phyloP scores from a whole-genome alignment of 176 grass and related monocot species.

The Musa acuminata region DNA sequence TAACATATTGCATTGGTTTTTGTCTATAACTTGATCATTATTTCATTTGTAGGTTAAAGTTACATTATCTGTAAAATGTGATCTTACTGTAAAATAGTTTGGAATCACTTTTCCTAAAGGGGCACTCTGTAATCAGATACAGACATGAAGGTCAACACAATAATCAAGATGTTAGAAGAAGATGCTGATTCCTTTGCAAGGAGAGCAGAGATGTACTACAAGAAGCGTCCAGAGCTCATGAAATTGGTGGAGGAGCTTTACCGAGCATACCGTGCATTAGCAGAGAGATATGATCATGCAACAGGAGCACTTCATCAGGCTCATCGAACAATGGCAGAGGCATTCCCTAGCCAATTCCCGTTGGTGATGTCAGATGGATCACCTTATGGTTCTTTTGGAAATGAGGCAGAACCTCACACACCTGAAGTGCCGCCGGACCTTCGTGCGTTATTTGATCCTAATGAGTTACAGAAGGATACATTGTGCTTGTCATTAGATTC shows the following conservation, averaged over 20 bases:
- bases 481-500: constrained; percentile 23
- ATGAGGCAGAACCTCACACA: constrained; percentile 37
- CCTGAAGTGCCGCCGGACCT: constrained; percentile 33
- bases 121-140: constrained; percentile 38
- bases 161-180: constrained; percentile 95
- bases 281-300: constrained; percentile 73
- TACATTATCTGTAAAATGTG: neutral
- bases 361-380: constrained; percentile 45
- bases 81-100: neutral
- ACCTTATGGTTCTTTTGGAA: constrained; percentile 29
- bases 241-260: constrained; percentile 92
- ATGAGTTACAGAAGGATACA: constrained; percentile 49
- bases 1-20: neutral
- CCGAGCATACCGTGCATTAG: constrained; percentile 72
- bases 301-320: constrained; percentile 64
- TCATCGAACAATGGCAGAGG: constrained; percentile 81
- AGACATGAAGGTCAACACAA: constrained; percentile 75
- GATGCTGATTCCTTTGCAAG: constrained; percentile 97
- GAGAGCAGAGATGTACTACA: constrained; percentile 96
- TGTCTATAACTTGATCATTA: neutral
- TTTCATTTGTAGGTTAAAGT: neutral
- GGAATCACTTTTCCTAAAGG: constrained; percentile 1
- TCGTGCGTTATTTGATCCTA: constrained; percentile 39
- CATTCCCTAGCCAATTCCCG: constrained; percentile 69
- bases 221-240: constrained; percentile 86